Evolutionary conservation across 305 asterid species (phyloP).

Genomic region (Solanum hybrid): DNA sequence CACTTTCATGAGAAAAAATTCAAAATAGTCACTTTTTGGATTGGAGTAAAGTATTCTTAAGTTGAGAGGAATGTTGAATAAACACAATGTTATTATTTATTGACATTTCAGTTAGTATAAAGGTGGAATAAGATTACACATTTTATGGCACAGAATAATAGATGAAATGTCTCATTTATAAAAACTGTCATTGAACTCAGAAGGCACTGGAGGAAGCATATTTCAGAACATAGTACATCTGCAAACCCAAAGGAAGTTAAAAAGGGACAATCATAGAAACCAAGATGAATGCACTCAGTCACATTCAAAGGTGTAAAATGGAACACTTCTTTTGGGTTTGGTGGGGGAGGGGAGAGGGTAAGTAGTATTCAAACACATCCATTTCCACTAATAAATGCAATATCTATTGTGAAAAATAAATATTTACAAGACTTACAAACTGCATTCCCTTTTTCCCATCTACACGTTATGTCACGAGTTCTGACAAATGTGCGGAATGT

Average conservation of each 20-base stretch:
- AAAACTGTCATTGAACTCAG: not conserved
- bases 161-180: not conserved
- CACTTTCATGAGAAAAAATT: not conserved
- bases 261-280: not conserved
- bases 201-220: not conserved
- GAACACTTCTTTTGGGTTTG: not conserved
- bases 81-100: not conserved
- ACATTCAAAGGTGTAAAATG: not conserved
- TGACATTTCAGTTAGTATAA: not conserved
- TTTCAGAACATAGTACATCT: not conserved
- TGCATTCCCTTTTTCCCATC: not conserved
- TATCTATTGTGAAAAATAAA: not conserved
- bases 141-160: not conserved
- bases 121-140: not conserved
- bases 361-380: not conserved
- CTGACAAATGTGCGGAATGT: not conserved
- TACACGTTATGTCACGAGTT: not conserved
- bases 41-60: not conserved
- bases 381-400: conserved; percentile 1
- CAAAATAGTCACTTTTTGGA: not conserved
- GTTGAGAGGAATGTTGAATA: not conserved
- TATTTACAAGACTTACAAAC: not conserved
- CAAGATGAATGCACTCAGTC: not conserved
- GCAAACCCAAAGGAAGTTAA: not conserved
- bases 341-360: not conserved